Percentiles rank a stretch among this genome's conserved stretches.
Conservation (phyloP, 176 grass and related monocot species). For the Pharus latifolius region DNA sequence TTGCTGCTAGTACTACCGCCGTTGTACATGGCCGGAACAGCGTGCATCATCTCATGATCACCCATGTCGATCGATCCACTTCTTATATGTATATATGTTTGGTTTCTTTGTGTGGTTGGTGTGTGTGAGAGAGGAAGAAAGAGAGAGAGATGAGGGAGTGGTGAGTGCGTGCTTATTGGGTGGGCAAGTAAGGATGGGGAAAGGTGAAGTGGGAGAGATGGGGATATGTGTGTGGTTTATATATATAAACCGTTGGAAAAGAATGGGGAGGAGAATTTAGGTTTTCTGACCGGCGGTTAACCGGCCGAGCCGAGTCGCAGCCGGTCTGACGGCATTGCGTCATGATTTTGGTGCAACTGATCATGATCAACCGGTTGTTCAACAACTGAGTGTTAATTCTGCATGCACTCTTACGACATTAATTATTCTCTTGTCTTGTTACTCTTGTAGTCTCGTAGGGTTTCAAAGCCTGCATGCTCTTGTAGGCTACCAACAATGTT, state of each 20-base stretch:
- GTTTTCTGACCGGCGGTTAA: constrained; percentile 32
- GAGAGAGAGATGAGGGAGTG: background rate
- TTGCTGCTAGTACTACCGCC: background rate
- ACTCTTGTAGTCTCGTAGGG: background rate
- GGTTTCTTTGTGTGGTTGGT: background rate
- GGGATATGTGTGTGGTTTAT: constrained; percentile 17
- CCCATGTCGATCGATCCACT: constrained; percentile 18
- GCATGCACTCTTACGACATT: background rate
- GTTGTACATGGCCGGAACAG: constrained; percentile 39
- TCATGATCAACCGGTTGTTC: constrained; percentile 39
- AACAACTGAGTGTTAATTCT: constrained; percentile 10
- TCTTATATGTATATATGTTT: constrained; percentile 18
- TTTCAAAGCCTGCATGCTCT: background rate
- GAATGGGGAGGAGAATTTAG: constrained; percentile 21
- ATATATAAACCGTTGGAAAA: constrained; percentile 52
- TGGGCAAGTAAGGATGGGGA: constrained; percentile 23
- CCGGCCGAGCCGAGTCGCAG: constrained; percentile 23
- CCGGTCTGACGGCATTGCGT: constrained; percentile 34
- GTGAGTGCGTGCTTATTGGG: constrained; percentile 32
- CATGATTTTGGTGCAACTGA: constrained; percentile 43
- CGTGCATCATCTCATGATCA: constrained; percentile 48
- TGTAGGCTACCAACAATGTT: background rate
- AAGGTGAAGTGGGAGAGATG: constrained; percentile 31
- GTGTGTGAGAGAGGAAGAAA: background rate
- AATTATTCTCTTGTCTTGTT: background rate